Evolutionary conservation across 305 asterid genomes (phyloP).

Genomic region (Solanum hybrid): DNA sequence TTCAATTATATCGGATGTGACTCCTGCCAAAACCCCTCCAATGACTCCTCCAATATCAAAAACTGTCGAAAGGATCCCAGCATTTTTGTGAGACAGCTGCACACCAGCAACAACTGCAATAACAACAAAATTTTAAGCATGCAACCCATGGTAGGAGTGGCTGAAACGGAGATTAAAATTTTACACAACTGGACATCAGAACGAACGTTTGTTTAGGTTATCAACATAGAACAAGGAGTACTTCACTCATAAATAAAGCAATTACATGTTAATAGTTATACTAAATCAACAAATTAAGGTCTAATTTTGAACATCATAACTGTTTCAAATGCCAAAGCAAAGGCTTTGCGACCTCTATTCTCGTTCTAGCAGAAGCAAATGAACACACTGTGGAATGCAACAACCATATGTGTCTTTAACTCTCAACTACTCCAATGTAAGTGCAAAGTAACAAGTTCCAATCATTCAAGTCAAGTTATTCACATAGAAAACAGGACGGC

Average conservation of each 20-base stretch:
- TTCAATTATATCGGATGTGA: slow-evolving; percentile 60
- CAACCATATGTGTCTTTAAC: not conserved
- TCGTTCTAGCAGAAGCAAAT: not conserved
- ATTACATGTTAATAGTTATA: not conserved
- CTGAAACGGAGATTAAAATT: not conserved
- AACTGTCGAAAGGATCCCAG: slow-evolving; percentile 77
- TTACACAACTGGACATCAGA: not conserved
- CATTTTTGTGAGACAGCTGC: slow-evolving; percentile 58
- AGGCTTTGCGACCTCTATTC: not conserved
- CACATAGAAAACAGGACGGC: not conserved
- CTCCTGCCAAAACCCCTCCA: slow-evolving; percentile 82
- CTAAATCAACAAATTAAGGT: not conserved
- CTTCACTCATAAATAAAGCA: not conserved
- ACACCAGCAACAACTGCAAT: slow-evolving; percentile 75
- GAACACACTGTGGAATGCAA: not conserved
- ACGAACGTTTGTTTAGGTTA: not conserved
- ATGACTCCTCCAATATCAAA: slow-evolving; percentile 81
- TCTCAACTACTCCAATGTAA: not conserved
- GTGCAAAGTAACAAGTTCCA: not conserved
- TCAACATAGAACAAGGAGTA: not conserved
- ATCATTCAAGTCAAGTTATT: not conserved
- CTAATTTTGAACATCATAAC: not conserved
- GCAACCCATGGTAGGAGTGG: not conserved
- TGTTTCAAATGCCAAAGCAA: not conserved
- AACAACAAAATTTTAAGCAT: slow-evolving; percentile 5